Evolutionary conservation across 805 yeast species (phyloP), one percentile per base, ranked within the genome.

Genomic region (Tetrapisispora arboricola): DNA sequence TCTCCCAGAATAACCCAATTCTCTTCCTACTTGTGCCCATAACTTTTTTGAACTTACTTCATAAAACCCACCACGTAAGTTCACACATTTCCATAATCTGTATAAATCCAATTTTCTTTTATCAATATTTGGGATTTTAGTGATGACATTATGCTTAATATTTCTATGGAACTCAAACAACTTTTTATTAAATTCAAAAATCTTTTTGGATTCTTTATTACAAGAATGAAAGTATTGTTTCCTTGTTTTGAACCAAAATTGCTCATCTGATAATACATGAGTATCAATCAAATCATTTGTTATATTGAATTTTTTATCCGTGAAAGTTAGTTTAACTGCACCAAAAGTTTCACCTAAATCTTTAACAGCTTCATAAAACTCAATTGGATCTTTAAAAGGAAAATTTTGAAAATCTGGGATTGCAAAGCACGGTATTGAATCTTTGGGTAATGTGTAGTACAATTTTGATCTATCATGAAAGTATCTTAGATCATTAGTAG

Each of bases 11-110:
- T 78, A 82, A 0, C 94, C 94, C 38, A 85, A 62, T 50, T 84
- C 94, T 41, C 87, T 67, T 12, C 90, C 90, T 9, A 85, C 72
- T 53, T 82, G 86, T 1, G 86, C 86, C 95, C 95, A 85, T 35
- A 75, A 65, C 51, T 82, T 81, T 42, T 71, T 72, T 41, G 70
- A 59, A 35, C 81, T 73, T n/a, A 84, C 87, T 10, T 61, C 67
- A 10, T 68, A 66, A 54, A 68, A 78, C 0, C 94, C 94, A 16
- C 92, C 92, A 44, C 81, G 65, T 15, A 72, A 54, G 16, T 70
- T 64, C 1, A 84, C 92, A 12, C 75, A 67, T 29, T 71, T 64
- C 49, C 73, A 70, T 30, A 84, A 59, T 32, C 74, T 66, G 57
- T 68, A 83, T 27, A 84, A 62, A 59, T 84, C 88, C 32, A 84